These are phyloP conservation scores for Diaporthe destruens DNA, from an alignment of 2,329 filamentous ascomycete genomes.

Conservation along the genomic window DNA sequence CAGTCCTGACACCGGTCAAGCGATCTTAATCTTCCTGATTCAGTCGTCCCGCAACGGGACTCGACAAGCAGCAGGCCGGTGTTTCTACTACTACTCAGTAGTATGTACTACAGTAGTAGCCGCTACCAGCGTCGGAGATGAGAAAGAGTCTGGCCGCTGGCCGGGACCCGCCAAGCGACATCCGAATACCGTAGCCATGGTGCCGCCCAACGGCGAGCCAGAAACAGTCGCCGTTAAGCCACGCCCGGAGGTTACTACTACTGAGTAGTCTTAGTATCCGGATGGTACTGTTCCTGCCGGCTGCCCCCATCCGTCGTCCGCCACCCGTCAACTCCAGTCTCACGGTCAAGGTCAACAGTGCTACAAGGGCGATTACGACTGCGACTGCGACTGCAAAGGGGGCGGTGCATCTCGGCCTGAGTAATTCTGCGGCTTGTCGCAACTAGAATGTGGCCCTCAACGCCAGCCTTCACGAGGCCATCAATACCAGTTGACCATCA, in stretches of 20 bases:
- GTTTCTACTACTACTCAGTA: no score
- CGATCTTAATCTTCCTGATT: conserved; percentile 22
- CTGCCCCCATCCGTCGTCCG: background rate
- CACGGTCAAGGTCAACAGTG: no score
- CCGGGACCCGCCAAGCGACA: conserved; percentile 26
- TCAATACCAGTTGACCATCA: background rate
- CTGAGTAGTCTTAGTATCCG: background rate
- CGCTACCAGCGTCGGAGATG: conserved; percentile 16
- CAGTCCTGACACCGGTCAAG: background rate
- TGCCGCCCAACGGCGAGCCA: conserved; percentile 13
- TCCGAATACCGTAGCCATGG: conserved; percentile 15
- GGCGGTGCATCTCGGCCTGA: background rate
- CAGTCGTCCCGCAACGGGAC: background rate
- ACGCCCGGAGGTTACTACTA: background rate
- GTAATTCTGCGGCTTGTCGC: background rate
- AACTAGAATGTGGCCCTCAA: background rate
- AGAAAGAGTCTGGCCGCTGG: background rate
- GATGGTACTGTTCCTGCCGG: conserved; percentile 2
- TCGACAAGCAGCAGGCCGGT: background rate
- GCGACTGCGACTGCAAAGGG: background rate
- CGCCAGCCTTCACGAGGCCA: background rate
- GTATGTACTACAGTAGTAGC: no score
- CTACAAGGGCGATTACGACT: background rate
- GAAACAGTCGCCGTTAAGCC: conserved; percentile 8
- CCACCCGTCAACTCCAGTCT: no score